Conservation (phyloP, 2,329 filamentous ascomycete species). For the Samsoniella hepiali region DNA sequence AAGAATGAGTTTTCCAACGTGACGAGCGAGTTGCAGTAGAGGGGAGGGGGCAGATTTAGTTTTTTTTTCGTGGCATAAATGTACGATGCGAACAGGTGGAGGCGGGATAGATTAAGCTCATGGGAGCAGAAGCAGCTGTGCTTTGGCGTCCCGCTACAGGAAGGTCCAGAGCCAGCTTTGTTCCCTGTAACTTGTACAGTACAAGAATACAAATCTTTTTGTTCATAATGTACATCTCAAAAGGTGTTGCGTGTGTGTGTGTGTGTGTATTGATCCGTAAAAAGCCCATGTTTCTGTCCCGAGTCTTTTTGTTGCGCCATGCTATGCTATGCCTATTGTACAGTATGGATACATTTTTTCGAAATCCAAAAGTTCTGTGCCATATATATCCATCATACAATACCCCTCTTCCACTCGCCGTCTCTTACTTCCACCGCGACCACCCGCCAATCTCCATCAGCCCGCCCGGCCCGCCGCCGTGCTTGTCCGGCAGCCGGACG, state of each 20-base stretch:
- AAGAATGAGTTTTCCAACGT: slow-evolving; percentile 99
- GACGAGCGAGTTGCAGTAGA: slow-evolving; percentile 67
- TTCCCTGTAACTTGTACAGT: slow-evolving; percentile 29
- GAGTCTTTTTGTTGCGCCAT: neutral
- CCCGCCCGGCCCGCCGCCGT: slow-evolving; percentile 44
- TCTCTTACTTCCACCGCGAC: slow-evolving; percentile 28
- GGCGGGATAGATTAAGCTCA: neutral
- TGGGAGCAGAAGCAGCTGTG: neutral
- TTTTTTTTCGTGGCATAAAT: neutral
- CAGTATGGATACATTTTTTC: slow-evolving; percentile 14
- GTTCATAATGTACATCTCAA: neutral
- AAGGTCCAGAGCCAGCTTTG: neutral
- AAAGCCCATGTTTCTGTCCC: neutral
- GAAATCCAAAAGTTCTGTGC: neutral
- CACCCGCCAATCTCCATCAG: slow-evolving; percentile 60
- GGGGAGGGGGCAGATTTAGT: slow-evolving; percentile 16
- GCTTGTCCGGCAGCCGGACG: slow-evolving; percentile 1
- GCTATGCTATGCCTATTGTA: neutral
- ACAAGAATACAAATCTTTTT: slow-evolving; percentile 21
- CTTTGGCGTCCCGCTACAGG: neutral
- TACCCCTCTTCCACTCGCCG: neutral
- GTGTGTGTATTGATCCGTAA: neutral
- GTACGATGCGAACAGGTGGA: slow-evolving; percentile 1
- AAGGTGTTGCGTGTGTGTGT: neutral
- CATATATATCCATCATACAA: neutral